Conservation (phyloP, 306 rosid species). For the Inga laurina region DNA sequence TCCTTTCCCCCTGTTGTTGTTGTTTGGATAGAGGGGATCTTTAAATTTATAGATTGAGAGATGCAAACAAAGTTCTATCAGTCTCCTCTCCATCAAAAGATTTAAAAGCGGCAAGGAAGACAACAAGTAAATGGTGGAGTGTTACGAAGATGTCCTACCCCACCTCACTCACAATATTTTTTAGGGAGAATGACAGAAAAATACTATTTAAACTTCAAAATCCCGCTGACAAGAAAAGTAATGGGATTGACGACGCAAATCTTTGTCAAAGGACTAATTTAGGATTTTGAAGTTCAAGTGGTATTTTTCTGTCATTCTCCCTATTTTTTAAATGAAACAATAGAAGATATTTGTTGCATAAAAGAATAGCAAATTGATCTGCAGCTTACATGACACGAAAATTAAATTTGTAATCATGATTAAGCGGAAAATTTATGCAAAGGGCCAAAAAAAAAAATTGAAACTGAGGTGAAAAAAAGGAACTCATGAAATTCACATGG, state of each 20-base stretch:
- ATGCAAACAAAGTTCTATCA: neutral
- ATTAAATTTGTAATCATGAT: neutral
- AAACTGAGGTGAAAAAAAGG: neutral
- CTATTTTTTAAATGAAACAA: neutral
- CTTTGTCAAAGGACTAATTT: too few species aligned
- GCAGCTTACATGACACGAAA: neutral
- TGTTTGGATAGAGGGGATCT: neutral
- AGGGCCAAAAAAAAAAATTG: neutral
- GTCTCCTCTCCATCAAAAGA: neutral
- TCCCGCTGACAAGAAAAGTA: too few species aligned
- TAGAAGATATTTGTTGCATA: neutral
- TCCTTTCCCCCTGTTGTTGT: neutral
- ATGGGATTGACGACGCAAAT: too few species aligned
- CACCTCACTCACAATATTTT: neutral
- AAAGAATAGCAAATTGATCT: neutral
- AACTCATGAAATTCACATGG: neutral
- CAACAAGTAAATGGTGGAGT: conserved; percentile 11
- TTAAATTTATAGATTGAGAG: neutral
- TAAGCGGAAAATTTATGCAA: neutral
- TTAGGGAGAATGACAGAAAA: too few species aligned
- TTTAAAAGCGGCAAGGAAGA: neutral
- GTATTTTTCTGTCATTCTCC: too few species aligned
- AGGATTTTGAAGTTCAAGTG: too few species aligned
- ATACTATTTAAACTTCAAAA: too few species aligned
- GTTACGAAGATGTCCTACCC: conserved; percentile 7